Percentiles rank a stretch among this genome's conserved stretches.
Evolutionary conservation across 2,329 filamentous ascomycete species (phyloP).

Genomic region (Xylaria hypoxylon): DNA sequence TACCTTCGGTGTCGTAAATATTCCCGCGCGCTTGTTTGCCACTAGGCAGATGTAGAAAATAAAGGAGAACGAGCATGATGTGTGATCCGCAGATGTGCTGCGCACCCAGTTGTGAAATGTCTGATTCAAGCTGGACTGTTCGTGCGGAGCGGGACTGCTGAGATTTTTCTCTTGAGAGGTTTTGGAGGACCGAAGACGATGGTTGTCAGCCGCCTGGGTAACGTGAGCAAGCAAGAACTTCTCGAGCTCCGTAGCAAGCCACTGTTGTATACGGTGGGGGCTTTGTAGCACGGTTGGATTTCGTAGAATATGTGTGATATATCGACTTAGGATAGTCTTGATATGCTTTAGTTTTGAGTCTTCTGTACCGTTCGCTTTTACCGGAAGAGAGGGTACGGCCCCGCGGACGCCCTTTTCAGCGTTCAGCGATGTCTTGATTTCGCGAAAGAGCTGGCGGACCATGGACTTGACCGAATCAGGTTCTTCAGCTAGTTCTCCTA

Average conservation of each 20-base stretch:
- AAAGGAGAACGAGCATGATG: constrained; percentile 34
- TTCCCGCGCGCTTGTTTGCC: not conserved
- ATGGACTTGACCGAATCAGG: not conserved
- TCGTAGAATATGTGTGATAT: not conserved
- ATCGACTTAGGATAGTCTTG: not conserved
- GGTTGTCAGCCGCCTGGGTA: constrained; percentile 24
- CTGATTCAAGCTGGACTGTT: not conserved
- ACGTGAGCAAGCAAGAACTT: constrained; percentile 14
- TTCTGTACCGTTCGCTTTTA: not conserved
- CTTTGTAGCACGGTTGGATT: not conserved
- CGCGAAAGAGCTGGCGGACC: too few relatives aligned
- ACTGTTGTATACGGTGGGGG: not conserved
- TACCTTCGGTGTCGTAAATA: not conserved
- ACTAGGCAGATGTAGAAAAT: constrained; percentile 30
- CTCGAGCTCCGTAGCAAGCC: constrained; percentile 17
- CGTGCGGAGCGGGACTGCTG: too few relatives aligned
- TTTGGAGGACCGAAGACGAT: too few relatives aligned
- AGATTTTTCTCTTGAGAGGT: too few relatives aligned
- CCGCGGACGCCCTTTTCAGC: too few relatives aligned
- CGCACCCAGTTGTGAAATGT: constrained; percentile 36
- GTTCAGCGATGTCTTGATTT: too few relatives aligned
- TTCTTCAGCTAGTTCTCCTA: not conserved
- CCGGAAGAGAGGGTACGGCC: too few relatives aligned
- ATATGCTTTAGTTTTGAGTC: not conserved
- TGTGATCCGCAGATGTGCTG: constrained; percentile 37